Percentiles rank a stretch among this genome's conserved stretches.
Conservation (phyloP, 1,284 basidiomycete genomes). For the Leccinum angustisporum region DNA sequence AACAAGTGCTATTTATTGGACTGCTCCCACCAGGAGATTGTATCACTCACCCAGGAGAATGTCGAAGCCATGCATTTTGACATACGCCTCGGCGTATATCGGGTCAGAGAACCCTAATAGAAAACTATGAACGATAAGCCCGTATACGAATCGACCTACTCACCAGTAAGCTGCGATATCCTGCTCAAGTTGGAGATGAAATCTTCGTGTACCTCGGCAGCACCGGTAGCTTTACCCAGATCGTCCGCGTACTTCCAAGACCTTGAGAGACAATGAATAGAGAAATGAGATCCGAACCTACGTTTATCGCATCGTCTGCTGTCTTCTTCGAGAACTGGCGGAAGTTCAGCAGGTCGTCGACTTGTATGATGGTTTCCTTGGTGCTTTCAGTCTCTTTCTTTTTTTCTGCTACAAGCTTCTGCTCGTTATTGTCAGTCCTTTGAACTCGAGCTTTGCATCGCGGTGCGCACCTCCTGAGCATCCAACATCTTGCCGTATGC, state of each 20-base stretch:
- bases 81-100: slow-evolving; percentile 97
- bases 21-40: neutral
- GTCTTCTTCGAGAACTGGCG: slow-evolving; percentile 94
- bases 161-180: slow-evolving; percentile 93
- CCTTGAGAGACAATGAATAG: neutral
- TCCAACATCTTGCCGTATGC: slow-evolving; percentile 95
- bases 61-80: slow-evolving; percentile 98
- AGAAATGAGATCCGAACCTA: slow-evolving; percentile 40
- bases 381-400: slow-evolving; percentile 82
- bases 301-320: slow-evolving; percentile 78
- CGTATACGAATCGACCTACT: neutral
- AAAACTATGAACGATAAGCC: neutral
- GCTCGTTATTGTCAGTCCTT: slow-evolving; percentile 1
- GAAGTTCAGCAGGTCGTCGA: slow-evolving; percentile 92
- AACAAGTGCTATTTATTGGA: neutral
- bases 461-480: slow-evolving; percentile 75
- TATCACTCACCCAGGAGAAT: slow-evolving; percentile 74
- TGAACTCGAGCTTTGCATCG: neutral
- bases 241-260: slow-evolving; percentile 81
- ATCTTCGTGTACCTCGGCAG: slow-evolving; percentile 85
- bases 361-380: slow-evolving; percentile 79
- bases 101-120: slow-evolving; percentile 91
- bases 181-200: slow-evolving; percentile 95
- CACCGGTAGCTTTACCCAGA: slow-evolving; percentile 87
- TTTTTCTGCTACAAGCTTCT: slow-evolving; percentile 77